Base-by-base conservation (phyloP, 495 filamentous ascomycete genomes). In the Penicillium taxi region DNA sequence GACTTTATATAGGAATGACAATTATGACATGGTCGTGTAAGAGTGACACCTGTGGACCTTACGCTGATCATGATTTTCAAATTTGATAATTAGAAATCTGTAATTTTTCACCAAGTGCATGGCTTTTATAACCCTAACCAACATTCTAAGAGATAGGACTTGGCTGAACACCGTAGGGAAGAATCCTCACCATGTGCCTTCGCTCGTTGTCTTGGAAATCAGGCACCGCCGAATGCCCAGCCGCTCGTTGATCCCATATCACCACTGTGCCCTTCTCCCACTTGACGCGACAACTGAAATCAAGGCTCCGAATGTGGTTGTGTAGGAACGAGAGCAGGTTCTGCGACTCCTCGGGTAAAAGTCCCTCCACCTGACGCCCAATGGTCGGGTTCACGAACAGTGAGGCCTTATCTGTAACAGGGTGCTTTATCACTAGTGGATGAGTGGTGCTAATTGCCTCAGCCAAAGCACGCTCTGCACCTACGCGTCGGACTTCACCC, bases 291-390 rank as follows among this genome's bases (percentile, higher is more conserved):
- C 34, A 36, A 9, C 22, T 26, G 12, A 36, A 36, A 19, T 36
- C 34, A 9, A 26, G 34, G 9, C 34, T n/a, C 34, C 26, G 26
- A n/a, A 36, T 36, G 23, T 36, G 34, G 26, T 36, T 23, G 34
- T 26, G 26, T 8, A 36, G 14, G 13, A 36, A 36, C 15, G 26
- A 26, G n/a, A 36, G 14, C 6, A 36, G 15, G 23, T 17, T 26
- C 5, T 36, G 22, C 9, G 34, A 36, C 9, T 36, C 34, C 9
- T 36, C 34, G n/a, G n/a, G n/a, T n/a, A n/a, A n/a, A n/a, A n/a
- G n/a, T n/a, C n/a, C n/a, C n/a, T n/a, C n/a, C n/a, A n/a, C n/a
- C n/a, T n/a, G n/a, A n/a, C n/a, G n/a, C n/a, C n/a, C n/a, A n/a
- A 3, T 36, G 34, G 23, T 36, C 34, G 15, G 18, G 0, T 23